Conservation (phyloP, 331 rosid genomes). For the Cydonia oblonga region DNA sequence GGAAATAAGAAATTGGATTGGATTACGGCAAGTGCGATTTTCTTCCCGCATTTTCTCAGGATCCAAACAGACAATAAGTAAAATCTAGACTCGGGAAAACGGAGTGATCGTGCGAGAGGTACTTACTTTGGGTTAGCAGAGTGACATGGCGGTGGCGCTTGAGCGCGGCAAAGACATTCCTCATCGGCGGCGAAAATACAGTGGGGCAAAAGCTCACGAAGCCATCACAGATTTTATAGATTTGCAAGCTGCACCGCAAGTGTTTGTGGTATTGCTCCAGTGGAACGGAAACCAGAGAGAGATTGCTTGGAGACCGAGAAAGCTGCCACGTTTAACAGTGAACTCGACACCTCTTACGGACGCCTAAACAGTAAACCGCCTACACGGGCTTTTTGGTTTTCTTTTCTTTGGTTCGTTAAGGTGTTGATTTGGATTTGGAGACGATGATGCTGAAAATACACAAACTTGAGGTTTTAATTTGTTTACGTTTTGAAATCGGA, state of each 20-base stretch:
- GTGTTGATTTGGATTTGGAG: background rate
- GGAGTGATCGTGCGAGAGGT: background rate
- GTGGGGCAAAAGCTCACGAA: constrained; percentile 3
- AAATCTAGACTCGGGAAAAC: background rate
- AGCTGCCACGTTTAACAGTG: constrained; percentile 23
- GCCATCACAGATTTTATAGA: constrained; percentile 12
- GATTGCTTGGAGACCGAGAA: constrained; percentile 7
- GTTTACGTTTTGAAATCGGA: too few species aligned
- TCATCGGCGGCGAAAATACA: constrained; percentile 40
- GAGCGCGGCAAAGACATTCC: constrained; percentile 56
- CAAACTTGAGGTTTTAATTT: too few species aligned
- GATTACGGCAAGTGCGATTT: background rate
- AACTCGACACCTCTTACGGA: background rate
- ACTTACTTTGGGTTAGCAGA: constrained; percentile 26
- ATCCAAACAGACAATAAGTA: background rate
- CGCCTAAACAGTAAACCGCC: background rate
- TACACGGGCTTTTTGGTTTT: background rate
- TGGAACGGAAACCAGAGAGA: background rate
- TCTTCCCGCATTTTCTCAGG: background rate
- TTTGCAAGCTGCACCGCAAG: background rate
- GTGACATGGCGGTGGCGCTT: constrained; percentile 39
- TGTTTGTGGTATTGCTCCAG: constrained; percentile 25
- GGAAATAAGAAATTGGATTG: too few species aligned
- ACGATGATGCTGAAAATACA: background rate
- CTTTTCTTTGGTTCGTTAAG: background rate